Percentiles rank a stretch among this genome's conserved stretches.
phyloP scores from a whole-genome alignment of 176 grass and related monocot species.

The Bothriochloa decipiens region DNA sequence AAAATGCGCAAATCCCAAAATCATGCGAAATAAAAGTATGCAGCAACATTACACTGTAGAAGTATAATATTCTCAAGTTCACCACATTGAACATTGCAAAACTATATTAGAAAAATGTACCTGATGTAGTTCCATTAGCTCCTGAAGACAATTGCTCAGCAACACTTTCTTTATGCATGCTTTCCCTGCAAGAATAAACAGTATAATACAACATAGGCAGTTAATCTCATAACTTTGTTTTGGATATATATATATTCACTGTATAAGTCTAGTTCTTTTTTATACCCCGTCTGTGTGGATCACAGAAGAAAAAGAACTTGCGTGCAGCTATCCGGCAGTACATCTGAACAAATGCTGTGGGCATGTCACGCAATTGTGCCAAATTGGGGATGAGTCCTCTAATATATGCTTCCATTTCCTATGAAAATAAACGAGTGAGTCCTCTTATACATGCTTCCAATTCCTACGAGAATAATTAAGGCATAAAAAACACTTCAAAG shows the following conservation, averaged over 20 bases:
- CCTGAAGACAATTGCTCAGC: constrained; percentile 96
- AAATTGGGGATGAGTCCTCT: constrained; percentile 97
- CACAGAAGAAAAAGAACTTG: constrained; percentile 99
- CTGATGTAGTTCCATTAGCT: constrained; percentile 99
- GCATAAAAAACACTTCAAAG: constrained; percentile 29
- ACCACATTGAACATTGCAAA: neutral
- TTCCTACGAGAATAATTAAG: constrained; percentile 59
- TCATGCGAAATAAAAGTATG: neutral
- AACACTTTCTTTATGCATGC: constrained; percentile 99
- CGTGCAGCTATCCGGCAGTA: constrained; percentile 99
- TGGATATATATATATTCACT: neutral
- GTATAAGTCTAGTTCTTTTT: neutral
- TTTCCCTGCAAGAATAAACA: constrained; percentile 66
- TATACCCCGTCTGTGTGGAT: constrained; percentile 91
- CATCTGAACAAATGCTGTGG: constrained; percentile 90
- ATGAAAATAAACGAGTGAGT: constrained; percentile 50
- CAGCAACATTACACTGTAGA: neutral
- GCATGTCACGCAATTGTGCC: constrained; percentile 95
- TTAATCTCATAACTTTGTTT: neutral
- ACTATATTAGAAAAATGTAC: constrained; percentile 30
- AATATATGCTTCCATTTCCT: constrained; percentile 99
- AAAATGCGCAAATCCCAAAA: neutral
- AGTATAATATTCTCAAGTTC: neutral
- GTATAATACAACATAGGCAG: neutral
- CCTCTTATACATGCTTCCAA: constrained; percentile 94